Evolutionary conservation across 2,329 filamentous ascomycete species (phyloP), one percentile per base, ranked within the genome.

Genomic region (Aspergillus sojae): DNA sequence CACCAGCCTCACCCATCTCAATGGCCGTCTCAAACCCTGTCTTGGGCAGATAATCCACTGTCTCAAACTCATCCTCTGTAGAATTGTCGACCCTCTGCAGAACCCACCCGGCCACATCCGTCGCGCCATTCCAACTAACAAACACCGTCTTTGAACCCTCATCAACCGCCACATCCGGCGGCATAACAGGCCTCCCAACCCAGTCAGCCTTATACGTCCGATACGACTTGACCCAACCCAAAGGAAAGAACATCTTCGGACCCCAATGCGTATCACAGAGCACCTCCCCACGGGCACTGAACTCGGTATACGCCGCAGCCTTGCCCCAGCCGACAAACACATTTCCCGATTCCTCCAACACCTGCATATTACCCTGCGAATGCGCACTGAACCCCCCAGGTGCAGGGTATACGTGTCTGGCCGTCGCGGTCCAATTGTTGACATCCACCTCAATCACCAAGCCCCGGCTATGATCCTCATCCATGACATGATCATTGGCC

Each of bases 41-140:
- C 52, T 50, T 57, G 14, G 36, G 52, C 28, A 41, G 52, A 21
- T 48, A 39, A n/a, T 36, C 28, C 23, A 61, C 59, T 3, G 52
- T 36, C 19, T 52, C 23, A n/a, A 32, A 30, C 21, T 30, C 39
- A 14, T n/a, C 19, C 6, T 32, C 45, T 2, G 23, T 19, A 30
- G 7, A 26, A 10, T n/a, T 41, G 14, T 7, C 11, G 28, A 10
- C 39, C 39, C 55, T 30, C 36, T 43, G n/a, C 34, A 26, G 9
- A 19, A 26, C 12, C 28, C 59, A 46, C 9, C 50, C 59, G 26
- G 11, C 59, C n/a, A 57, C 23, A 23, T 78, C 77, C 0, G 77
- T 79, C 10, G 77, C 77, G 16, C 77, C 77, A 43, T 77, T 77
- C 76, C 77, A 79, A 65, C 77, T 79, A 72, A 79, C 77, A 63